A percentile compares a stretch with the other conserved stretches of the same genome.
Conservation (phyloP, 108 stramenopile genomes). For the Fistulifera solaris region DNA sequence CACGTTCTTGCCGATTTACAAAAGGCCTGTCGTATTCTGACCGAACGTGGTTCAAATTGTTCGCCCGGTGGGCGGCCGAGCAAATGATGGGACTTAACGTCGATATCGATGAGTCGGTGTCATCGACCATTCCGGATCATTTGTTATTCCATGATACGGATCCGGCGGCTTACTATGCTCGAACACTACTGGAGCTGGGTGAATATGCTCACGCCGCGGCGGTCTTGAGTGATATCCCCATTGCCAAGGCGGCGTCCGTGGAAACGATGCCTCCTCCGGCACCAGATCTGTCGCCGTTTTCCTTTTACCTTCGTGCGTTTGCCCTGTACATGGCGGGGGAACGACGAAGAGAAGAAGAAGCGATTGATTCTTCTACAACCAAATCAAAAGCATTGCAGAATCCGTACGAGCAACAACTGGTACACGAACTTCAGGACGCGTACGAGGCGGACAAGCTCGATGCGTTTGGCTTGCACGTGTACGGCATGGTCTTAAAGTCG, state of each 20-base stretch:
- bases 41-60: conserved; percentile 51
- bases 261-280: conserved; percentile 33
- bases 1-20: conserved; percentile 27
- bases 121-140: not conserved
- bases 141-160: not conserved
- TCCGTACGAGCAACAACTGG: conserved; percentile 57
- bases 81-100: conserved; percentile 49
- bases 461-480: conserved; percentile 89
- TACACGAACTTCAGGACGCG: conserved; percentile 52
- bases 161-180: conserved; percentile 44
- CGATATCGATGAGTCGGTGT: not conserved
- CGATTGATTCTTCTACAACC: conserved; percentile 30
- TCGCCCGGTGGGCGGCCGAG: conserved; percentile 75
- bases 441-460: conserved; percentile 42
- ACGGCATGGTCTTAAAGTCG: conserved; percentile 61
- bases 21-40: conserved; percentile 19
- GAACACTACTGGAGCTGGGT: conserved; percentile 61
- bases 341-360: conserved; percentile 76
- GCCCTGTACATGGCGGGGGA: conserved; percentile 90
- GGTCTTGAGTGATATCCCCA: conserved; percentile 14
- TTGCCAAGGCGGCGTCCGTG: conserved; percentile 4
- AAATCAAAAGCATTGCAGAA: conserved; percentile 21
- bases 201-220: conserved; percentile 72
- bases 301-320: conserved; percentile 78
- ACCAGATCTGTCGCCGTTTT: conserved; percentile 35